These are phyloP conservation scores for Neurospora crassa DNA, from an alignment of 2,329 filamentous ascomycete genomes.

Conservation along the genomic window DNA sequence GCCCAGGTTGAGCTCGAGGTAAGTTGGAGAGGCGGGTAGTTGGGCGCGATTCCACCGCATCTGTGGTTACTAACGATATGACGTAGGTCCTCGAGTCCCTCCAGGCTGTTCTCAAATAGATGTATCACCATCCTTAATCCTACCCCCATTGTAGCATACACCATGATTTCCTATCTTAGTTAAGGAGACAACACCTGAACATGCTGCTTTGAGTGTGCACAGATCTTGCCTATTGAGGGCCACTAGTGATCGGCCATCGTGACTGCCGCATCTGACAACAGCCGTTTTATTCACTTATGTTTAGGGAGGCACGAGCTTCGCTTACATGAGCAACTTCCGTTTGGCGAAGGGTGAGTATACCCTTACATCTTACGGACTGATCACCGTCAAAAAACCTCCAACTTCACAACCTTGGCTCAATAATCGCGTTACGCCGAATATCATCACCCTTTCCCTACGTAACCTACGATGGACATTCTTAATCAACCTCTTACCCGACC, in stretches of 20 bases:
- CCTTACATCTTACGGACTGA: not conserved
- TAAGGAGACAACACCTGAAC: constrained; percentile 15
- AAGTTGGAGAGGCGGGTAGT: constrained; percentile 18
- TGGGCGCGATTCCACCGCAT: not conserved
- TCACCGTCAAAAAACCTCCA: not conserved
- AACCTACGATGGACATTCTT: not conserved
- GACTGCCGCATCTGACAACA: constrained; percentile 1
- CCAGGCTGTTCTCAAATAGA: constrained; percentile 72
- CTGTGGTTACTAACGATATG: constrained; percentile 26
- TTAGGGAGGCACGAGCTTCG: not conserved
- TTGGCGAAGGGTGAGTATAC: not conserved
- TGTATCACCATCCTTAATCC: constrained; percentile 29
- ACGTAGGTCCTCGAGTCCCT: constrained; percentile 71
- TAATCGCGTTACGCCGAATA: not conserved
- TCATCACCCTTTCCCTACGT: not conserved
- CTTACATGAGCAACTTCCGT: not conserved
- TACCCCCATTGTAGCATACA: constrained; percentile 24
- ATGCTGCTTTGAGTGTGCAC: constrained; percentile 6
- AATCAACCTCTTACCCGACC: not conserved
- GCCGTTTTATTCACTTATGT: not conserved
- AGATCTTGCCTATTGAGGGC: not conserved
- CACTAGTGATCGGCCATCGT: constrained; percentile 3
- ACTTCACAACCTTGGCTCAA: not conserved
- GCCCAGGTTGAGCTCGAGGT: constrained; percentile 99
- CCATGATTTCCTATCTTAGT: constrained; percentile 17